These are phyloP conservation scores for Diddensiella santjacobensis DNA, from an alignment of 805 yeast genomes.

Conservation along the genomic window DNA sequence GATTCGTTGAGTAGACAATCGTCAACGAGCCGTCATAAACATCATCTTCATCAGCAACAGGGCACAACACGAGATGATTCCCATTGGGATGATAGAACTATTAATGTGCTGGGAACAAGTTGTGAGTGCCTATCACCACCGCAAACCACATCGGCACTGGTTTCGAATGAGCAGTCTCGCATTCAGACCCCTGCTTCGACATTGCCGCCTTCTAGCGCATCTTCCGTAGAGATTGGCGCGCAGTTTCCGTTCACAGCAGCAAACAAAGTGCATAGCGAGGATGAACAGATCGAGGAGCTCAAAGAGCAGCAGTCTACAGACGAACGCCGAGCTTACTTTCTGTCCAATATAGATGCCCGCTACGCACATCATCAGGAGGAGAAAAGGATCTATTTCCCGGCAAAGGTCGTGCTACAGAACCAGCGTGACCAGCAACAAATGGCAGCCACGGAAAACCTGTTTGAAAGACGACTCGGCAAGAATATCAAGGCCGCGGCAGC, in stretches of 20 bases:
- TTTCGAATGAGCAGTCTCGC: conserved; percentile 30
- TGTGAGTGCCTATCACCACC: conserved; percentile 28
- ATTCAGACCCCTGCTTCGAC: conserved; percentile 35
- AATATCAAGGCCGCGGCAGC: conserved; percentile 3
- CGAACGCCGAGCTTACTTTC: neutral
- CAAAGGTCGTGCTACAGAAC: neutral
- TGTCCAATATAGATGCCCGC: conserved; percentile 1
- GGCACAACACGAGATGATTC: neutral
- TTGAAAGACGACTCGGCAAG: conserved; percentile 3
- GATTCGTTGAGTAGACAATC: neutral
- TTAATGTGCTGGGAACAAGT: conserved; percentile 23
- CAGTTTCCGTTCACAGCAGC: conserved; percentile 25
- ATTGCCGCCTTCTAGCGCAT: conserved; percentile 21
- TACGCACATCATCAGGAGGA: neutral
- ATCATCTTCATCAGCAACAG: conserved; percentile 3
- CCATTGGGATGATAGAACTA: conserved; percentile 2
- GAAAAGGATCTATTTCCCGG: neutral
- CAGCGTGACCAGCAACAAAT: neutral
- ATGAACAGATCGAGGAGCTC: neutral
- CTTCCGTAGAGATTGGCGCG: conserved; percentile 32
- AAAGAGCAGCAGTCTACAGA: neutral
- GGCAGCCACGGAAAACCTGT: conserved; percentile 5
- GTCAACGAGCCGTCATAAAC: conserved; percentile 5
- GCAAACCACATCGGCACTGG: conserved; percentile 20
- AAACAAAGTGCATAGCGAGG: neutral